Base-by-base conservation (phyloP, 345 rosid species). In the Eucalyptus brandiana region DNA sequence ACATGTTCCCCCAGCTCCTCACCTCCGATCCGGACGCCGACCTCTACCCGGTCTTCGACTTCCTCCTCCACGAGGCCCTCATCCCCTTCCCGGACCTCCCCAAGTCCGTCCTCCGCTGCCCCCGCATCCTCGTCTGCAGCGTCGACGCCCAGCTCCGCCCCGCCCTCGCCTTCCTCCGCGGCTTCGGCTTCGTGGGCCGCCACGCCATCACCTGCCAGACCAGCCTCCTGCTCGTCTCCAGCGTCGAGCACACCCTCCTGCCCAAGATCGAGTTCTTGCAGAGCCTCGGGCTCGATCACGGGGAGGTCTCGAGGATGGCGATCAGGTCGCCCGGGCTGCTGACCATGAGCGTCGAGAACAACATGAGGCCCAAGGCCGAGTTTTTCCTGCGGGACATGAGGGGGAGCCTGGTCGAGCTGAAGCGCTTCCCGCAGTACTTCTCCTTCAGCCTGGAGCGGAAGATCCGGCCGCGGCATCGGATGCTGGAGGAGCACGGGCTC, bases 381-480 rank as follows among this genome's bases (percentile, higher is more conserved):
- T 97, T 92, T 89, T 96, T 96, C 87, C 14, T 91, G 88, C 80
- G 89, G 86, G 96, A 96, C 88, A 97, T 97, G 96, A 87, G 92
- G 80, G 96, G 96, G 8, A 93, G 96, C 44, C 89, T 96, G 85
- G 88, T 19, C 90, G 99, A 96, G 89, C 48, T 97, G 28, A 94
- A 93, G 91, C 90, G 91, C 80, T 97, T 97, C 89, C 99, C 99
- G n/a, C 99, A 96, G 95, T 97, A 92, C 60, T 97, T 97, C 89
- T 95, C 96, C 2, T 97, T 96, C 91, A 97, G 99, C 91, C 94
- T 97, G 91, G 99, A 96, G 90, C 90, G 93, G 91, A 97, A 94
- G 96, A 97, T 97, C 51, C 96, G 92, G 92, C 98, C 98, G 4
- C 93, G 99, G 86, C 95, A 96, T 92, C 91, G 92, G 86, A 91